A percentile compares a stretch with the other conserved stretches of the same genome.
Conservation (phyloP, 176 grass and related monocot genomes). For the Melocanna baccifera region DNA sequence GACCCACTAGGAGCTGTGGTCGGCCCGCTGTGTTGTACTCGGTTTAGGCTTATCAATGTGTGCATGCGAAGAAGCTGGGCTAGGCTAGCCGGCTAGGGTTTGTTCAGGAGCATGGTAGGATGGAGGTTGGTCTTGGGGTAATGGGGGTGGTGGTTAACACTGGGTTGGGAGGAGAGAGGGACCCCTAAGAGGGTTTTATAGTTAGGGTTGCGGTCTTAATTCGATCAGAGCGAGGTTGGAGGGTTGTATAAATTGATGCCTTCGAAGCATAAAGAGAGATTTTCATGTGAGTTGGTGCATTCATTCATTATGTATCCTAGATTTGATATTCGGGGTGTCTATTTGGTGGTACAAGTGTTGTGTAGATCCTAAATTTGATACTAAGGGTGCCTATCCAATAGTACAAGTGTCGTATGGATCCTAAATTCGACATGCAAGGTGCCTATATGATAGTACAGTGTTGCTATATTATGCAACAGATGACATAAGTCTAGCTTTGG, state of each 20-base stretch:
- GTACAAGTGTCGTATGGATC: no score
- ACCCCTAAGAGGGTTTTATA: not conserved
- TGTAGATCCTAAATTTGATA: no score
- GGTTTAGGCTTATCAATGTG: not conserved
- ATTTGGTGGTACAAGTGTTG: no score
- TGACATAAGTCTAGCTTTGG: not conserved
- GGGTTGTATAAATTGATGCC: not conserved
- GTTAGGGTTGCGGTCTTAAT: not conserved
- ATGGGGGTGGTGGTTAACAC: not conserved
- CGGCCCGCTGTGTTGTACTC: not conserved
- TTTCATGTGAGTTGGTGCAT: no score
- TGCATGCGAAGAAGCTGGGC: not conserved
- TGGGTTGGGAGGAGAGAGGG: not conserved
- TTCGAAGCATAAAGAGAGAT: not conserved
- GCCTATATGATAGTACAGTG: not conserved
- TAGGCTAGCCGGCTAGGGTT: not conserved
- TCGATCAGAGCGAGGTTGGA: no score
- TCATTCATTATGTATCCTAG: no score
- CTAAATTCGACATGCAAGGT: no score
- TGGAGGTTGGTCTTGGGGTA: not conserved
- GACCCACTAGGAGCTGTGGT: not conserved
- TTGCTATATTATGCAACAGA: not conserved
- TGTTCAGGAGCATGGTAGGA: not conserved
- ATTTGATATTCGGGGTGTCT: no score
- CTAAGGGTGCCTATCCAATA: no score